Evolutionary conservation across 192 early-diverging fungal genomes (phyloP), one percentile per base, ranked within the genome.

Genomic region (Coemansia sp.): DNA sequence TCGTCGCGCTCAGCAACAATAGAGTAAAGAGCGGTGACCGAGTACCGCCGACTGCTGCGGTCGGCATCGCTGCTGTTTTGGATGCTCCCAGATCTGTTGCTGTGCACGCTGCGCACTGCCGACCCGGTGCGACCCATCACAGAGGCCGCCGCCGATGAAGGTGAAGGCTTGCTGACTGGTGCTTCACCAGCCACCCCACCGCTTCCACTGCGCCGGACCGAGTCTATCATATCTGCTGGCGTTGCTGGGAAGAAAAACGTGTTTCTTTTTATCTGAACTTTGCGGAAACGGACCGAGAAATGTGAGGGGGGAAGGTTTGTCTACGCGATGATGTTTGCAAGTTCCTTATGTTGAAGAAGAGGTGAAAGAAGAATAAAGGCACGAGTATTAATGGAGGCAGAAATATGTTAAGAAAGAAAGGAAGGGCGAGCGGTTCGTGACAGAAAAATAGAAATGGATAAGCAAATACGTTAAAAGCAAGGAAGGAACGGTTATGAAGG

Each of bases 1-100:
- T 90, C 89, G 73, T 97, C 95, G 73, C 94, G 93, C 74, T 97
- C 94, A 16, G 95, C 92, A 9, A 90, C 91, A 79, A 92, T 90
- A 12, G 91, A 92, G 63, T 91, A 92, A 16, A 92, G 82, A 21
- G 87, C 87, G 19, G 78, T 86, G 21, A 89, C 87, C 3, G 90
- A 90, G 74, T 92, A 92, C 59, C 90, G 85, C 56, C 89, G 85
- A 56, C 86, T 87, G 62, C 80, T 82, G 26, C 89, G 83, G 65
- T 87, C 86, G 12, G 75, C 67, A n/a, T 75, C 77, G 60, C 55
- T 77, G 40, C 54, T 60, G 48, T 43, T 63, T n/a, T 72, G 75
- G 8, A 72, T 32, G 36, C 55, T 63, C 10, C 70, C 62, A 4
- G 62, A 67, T 56, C 67, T 64, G 63, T 62, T 72, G 63, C 70